phyloP scores from a whole-genome alignment of 2,329 filamentous ascomycete genomes.

The Microdochium trichocladiopsis region DNA sequence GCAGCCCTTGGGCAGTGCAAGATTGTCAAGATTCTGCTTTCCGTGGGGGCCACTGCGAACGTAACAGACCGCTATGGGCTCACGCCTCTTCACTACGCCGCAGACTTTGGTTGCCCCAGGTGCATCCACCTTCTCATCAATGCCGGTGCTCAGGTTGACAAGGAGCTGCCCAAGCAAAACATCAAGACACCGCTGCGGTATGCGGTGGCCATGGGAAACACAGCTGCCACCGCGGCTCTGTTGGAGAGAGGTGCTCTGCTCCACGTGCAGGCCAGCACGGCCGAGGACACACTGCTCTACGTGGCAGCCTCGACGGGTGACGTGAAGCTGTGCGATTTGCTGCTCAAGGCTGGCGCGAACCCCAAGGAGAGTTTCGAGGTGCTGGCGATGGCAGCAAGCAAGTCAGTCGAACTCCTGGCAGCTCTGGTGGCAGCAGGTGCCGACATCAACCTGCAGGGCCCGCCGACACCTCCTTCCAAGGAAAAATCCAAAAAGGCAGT shows the following conservation, averaged over 20 bases:
- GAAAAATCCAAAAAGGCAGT: not conserved
- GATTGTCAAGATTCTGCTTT: slow-evolving; percentile 5
- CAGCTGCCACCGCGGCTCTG: slow-evolving; percentile 1
- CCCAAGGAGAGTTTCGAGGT: slow-evolving; percentile 4
- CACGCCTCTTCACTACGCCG: slow-evolving; percentile 7
- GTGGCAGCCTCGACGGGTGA: slow-evolving; percentile 4
- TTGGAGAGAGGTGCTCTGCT: slow-evolving; percentile 4
- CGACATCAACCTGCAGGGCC: slow-evolving; percentile 3
- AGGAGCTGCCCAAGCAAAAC: slow-evolving; percentile 1
- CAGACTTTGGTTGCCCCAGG: slow-evolving; percentile 5
- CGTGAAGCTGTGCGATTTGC: slow-evolving; percentile 1
- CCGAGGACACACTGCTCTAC: slow-evolving; percentile 5
- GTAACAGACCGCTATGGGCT: slow-evolving; percentile 1
- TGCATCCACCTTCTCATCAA: slow-evolving; percentile 4
- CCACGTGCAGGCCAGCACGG: slow-evolving; percentile 1
- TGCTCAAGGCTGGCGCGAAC: slow-evolving; percentile 3
- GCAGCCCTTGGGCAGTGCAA: slow-evolving; percentile 5
- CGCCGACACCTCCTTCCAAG: not conserved
- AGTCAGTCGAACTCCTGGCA: not conserved
- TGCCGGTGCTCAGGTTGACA: slow-evolving; percentile 3
- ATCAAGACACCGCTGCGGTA: slow-evolving; percentile 6
- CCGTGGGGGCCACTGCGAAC: slow-evolving; percentile 4
- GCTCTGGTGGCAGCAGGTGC: slow-evolving; percentile 3
- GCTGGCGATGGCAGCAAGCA: not conserved
- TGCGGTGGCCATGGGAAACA: slow-evolving; percentile 4